Conservation (phyloP, 108 stramenopile species). For the Mayamaea pseudoterrestris region DNA sequence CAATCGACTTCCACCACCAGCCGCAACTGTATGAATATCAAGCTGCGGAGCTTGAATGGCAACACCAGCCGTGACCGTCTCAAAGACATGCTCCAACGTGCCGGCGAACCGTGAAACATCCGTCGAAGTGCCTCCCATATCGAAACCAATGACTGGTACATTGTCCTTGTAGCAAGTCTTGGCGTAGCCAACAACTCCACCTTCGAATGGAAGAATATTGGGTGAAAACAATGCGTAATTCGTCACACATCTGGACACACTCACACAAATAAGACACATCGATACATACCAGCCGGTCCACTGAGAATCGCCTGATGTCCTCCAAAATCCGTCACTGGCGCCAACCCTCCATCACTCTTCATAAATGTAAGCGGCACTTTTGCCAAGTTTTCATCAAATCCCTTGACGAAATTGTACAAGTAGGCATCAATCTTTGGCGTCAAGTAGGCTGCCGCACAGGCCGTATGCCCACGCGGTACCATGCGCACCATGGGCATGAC, state of each 20-base stretch:
- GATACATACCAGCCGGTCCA: constrained; percentile 91
- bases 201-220: too few relatives aligned
- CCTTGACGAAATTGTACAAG: constrained; percentile 66
- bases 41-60: constrained; percentile 93
- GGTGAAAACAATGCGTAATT: neutral
- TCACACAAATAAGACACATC: constrained; percentile 27
- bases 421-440: constrained; percentile 91
- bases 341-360: constrained; percentile 97
- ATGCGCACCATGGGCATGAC: constrained; percentile 95
- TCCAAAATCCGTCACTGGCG: constrained; percentile 84
- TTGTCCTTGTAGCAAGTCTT: constrained; percentile 68
- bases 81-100: constrained; percentile 86
- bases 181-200: constrained; percentile 95
- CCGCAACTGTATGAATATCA: constrained; percentile 97
- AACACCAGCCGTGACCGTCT: constrained; percentile 93
- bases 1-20: constrained; percentile 84
- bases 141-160: constrained; percentile 94
- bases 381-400: constrained; percentile 75
- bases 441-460: constrained; percentile 93
- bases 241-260: neutral
- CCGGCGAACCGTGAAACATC: constrained; percentile 90
- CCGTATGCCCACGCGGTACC: constrained; percentile 87
- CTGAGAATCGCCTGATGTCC: constrained; percentile 92
- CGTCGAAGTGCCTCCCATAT: constrained; percentile 92
- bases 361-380: constrained; percentile 87